phyloP scores from a whole-genome alignment of 768 basidiomycete genomes.

The Tephrocybe sp. region DNA sequence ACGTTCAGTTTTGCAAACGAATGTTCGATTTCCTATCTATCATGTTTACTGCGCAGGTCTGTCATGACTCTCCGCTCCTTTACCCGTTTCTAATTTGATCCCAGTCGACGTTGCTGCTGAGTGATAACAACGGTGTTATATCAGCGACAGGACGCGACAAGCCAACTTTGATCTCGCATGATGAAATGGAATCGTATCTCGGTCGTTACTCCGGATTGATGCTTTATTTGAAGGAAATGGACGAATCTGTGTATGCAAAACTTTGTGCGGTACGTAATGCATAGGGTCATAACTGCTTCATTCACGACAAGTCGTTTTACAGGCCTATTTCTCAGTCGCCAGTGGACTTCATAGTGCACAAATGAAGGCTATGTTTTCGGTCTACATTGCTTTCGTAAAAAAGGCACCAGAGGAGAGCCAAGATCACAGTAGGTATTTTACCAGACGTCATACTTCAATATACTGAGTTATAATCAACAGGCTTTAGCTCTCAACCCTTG shows the following conservation, averaged over 20 bases:
- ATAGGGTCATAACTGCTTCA: not conserved
- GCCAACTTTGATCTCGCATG: constrained; percentile 60
- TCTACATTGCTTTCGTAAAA: constrained; percentile 60
- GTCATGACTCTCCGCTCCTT: constrained; percentile 17
- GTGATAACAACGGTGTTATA: constrained; percentile 57
- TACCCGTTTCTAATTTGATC: not conserved
- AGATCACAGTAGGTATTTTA: constrained; percentile 58
- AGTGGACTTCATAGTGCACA: constrained; percentile 83
- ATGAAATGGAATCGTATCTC: constrained; percentile 76
- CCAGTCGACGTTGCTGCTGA: constrained; percentile 69
- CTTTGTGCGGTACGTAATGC: constrained; percentile 75
- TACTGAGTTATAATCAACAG: constrained; percentile 27
- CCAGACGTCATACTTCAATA: not conserved
- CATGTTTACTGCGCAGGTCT: constrained; percentile 88
- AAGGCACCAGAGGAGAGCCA: constrained; percentile 70
- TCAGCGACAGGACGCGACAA: constrained; percentile 42
- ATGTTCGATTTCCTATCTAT: constrained; percentile 87
- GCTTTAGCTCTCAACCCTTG: constrained; percentile 42
- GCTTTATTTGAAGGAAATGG: constrained; percentile 96
- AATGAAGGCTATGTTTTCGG: constrained; percentile 69
- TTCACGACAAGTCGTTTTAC: constrained; percentile 10
- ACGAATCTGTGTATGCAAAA: constrained; percentile 83
- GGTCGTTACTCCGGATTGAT: constrained; percentile 88
- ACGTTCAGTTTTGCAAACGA: constrained; percentile 91
- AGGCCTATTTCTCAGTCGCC: constrained; percentile 90